A percentile compares a stretch with the other conserved stretches of the same genome.
phyloP scores from a whole-genome alignment of 805 yeast species.

The Priceomyces haplophilus region DNA sequence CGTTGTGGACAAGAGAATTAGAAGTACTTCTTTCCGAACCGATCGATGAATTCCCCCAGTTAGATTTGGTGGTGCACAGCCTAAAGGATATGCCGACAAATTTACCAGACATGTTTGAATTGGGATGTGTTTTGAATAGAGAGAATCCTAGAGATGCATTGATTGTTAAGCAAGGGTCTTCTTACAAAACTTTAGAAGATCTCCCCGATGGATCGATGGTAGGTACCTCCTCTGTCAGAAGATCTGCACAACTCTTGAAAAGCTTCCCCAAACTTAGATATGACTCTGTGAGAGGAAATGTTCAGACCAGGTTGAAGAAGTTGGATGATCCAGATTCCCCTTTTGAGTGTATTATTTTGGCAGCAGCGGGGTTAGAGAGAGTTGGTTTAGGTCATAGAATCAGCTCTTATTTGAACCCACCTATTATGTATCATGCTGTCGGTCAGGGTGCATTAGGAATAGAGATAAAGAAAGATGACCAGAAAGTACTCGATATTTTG shows the following conservation, averaged over 20 bases:
- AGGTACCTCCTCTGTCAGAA: conserved; percentile 91
- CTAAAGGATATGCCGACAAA: conserved; percentile 90
- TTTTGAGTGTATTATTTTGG: conserved; percentile 75
- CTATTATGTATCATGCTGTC: conserved; percentile 90
- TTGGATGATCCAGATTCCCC: conserved; percentile 68
- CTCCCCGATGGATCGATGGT: conserved; percentile 83
- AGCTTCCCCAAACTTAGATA: conserved; percentile 73
- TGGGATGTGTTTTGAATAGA: conserved; percentile 83
- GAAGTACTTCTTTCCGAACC: conserved; percentile 70
- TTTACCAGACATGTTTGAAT: conserved; percentile 82
- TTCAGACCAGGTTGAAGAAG: conserved; percentile 76
- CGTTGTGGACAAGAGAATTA: conserved; percentile 93
- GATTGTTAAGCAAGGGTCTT: conserved; percentile 64
- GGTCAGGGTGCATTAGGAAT: conserved; percentile 99
- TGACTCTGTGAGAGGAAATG: conserved; percentile 79
- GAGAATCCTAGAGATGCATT: conserved; percentile 94
- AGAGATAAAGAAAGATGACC: conserved; percentile 76
- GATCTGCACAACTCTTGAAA: conserved; percentile 86
- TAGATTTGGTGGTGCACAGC: conserved; percentile 91
- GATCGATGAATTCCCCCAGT: conserved; percentile 59
- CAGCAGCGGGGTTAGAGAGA: conserved; percentile 87
- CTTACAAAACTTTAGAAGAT: conserved; percentile 63
- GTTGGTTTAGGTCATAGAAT: conserved; percentile 72
- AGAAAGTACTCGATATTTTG: conserved; percentile 55
- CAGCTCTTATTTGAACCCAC: conserved; percentile 63